Evolutionary conservation across 176 grass and related monocot species (phyloP).

Genomic region (Oropetium thomaeum): DNA sequence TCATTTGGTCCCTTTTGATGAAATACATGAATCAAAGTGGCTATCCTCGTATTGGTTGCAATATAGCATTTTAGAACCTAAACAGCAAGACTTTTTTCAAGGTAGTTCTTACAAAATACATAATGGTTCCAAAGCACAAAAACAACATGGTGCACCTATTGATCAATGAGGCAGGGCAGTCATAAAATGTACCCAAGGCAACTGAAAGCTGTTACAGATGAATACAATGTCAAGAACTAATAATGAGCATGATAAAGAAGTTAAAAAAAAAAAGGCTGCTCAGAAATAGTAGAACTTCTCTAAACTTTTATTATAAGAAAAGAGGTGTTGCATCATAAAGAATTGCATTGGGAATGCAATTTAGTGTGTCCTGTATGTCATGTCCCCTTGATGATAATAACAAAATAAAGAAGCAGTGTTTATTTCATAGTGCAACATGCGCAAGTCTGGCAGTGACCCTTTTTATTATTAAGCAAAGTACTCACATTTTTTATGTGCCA

Average conservation of each 20-base stretch:
- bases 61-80: constrained; percentile 17
- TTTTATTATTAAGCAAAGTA: neutral
- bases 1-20: constrained; percentile 4
- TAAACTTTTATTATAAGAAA: neutral
- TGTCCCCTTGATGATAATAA: neutral
- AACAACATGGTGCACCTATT: constrained; percentile 1
- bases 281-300: neutral
- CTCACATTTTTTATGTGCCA: neutral
- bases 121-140: neutral
- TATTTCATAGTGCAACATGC: neutral
- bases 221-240: constrained; percentile 6
- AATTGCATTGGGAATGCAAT: neutral
- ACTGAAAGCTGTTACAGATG: neutral
- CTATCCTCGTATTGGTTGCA: neutral
- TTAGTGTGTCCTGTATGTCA: neutral
- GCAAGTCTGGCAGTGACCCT: neutral
- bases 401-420: neutral
- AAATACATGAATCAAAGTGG: constrained; percentile 1
- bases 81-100: neutral
- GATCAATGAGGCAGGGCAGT: neutral
- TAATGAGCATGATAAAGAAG: neutral
- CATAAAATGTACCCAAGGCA: constrained; percentile 16
- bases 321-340: neutral
- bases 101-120: neutral
- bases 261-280: neutral